These are phyloP conservation scores for Chloris gayana DNA, from an alignment of 176 grass and related monocot species.

Conservation along the genomic window DNA sequence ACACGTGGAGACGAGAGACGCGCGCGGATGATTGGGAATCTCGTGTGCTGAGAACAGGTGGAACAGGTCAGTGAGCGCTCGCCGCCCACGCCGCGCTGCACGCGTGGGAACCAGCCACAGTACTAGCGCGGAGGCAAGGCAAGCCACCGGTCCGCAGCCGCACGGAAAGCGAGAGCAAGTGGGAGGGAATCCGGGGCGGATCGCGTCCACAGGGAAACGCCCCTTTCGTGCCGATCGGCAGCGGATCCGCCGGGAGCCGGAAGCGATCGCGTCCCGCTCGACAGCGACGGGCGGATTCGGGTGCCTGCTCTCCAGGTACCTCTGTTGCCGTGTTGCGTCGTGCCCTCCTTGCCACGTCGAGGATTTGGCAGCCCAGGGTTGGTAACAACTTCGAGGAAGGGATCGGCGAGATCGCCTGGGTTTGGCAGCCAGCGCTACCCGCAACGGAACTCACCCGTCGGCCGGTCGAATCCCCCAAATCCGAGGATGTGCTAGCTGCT, in stretches of 20 bases:
- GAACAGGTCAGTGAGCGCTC: neutral
- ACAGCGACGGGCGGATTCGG: neutral
- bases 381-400: neutral
- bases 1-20: no score
- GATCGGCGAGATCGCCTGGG: neutral
- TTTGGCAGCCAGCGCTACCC: neutral
- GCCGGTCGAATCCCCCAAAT: no score
- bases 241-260: neutral
- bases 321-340: no score
- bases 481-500: no score
- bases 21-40: neutral
- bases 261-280: neutral
- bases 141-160: neutral
- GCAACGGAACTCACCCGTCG: no score
- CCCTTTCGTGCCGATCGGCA: neutral
- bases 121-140: no score
- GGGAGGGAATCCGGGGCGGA: neutral
- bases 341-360: no score
- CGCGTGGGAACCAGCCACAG: no score
- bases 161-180: slow-evolving; percentile 11
- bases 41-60: neutral
- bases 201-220: slow-evolving; percentile 8
- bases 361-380: neutral
- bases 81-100: neutral
- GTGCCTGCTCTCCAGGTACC: no score